Base-by-base conservation (phyloP, 768 basidiomycete species). In the Exsudoporus frostii region DNA sequence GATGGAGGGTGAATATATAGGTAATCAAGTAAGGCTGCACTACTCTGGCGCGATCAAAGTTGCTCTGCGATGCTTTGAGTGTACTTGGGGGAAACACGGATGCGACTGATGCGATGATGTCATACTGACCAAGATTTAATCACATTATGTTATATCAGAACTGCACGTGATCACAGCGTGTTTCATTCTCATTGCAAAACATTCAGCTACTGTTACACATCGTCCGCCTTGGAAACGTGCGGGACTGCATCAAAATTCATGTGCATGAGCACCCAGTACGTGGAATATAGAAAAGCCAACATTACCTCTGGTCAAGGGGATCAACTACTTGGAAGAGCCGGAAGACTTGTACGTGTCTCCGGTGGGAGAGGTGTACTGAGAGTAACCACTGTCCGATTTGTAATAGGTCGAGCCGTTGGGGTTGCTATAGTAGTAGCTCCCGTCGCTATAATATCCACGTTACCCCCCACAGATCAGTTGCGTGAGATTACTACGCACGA, bases 381-480 rank as follows among this genome's bases (percentile, higher is more conserved):
- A 65, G 55, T 70, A 62, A 0, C 84, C 84, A 14, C 14, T 52
- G 0, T n/a, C 80, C 81, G 36, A 40, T 74, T 83, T 76, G 62
- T 84, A 78, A 63, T 86, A 86, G 5, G 74, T 84, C 1, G 81
- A 83, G 0, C 81, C 79, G 43, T 86, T 73, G 42, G 81, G 66
- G 72, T 86, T 86, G 45, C 60, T 63, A 66, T 86, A 86, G 62
- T 85, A 84, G 69, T 86, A 86, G 52, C 79, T 78, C 3, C 81
- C 83, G 49, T 85, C 54, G 5, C 77, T 78, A 51, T 44, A 25
- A 45, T 48, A 59, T 41, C 44, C 41, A 4, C 10, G 30, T 55
- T 42, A 40, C 2, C 7, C 2, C 7, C 7, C 19, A 11, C 29
- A 15, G 3, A 19, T 6, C 15, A 30, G 27, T 43, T 7, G 19